phyloP scores from a whole-genome alignment of 23 red algal species.

The Gracilaria vermiculophylla region DNA sequence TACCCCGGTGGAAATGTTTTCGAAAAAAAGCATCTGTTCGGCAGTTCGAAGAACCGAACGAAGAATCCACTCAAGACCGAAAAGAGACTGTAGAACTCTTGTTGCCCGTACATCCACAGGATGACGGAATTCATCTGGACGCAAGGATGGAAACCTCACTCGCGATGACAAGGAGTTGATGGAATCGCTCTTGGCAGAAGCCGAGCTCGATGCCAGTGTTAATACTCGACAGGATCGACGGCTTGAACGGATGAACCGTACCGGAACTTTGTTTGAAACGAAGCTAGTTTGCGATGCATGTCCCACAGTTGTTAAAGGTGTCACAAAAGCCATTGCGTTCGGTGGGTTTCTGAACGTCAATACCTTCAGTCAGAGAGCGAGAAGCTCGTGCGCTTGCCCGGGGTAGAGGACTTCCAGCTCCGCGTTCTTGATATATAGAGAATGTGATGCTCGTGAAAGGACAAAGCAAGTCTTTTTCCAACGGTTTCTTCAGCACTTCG shows the following conservation, averaged over 20 bases:
- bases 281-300: neutral
- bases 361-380: neutral
- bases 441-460: too few relatives aligned
- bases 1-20: constrained; percentile 88
- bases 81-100: constrained; percentile 43
- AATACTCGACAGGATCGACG: neutral
- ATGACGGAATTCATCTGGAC: constrained; percentile 81
- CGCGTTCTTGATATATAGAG: too few relatives aligned
- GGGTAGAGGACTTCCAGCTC: too few relatives aligned
- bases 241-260: neutral
- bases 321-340: neutral
- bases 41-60: constrained; percentile 62
- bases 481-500: too few relatives aligned
- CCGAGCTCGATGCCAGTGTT: neutral
- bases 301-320: neutral
- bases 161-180: constrained; percentile 12
- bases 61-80: constrained; percentile 49
- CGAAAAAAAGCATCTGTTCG: constrained; percentile 76
- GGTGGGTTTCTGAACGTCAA: neutral
- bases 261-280: neutral
- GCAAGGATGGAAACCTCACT: constrained; percentile 66
- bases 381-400: too few relatives aligned
- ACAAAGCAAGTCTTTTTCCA: too few relatives aligned
- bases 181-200: neutral
- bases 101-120: constrained; percentile 78